Evolutionary conservation across 2,329 filamentous ascomycete genomes (phyloP).

Genomic region (Didymella pomorum): DNA sequence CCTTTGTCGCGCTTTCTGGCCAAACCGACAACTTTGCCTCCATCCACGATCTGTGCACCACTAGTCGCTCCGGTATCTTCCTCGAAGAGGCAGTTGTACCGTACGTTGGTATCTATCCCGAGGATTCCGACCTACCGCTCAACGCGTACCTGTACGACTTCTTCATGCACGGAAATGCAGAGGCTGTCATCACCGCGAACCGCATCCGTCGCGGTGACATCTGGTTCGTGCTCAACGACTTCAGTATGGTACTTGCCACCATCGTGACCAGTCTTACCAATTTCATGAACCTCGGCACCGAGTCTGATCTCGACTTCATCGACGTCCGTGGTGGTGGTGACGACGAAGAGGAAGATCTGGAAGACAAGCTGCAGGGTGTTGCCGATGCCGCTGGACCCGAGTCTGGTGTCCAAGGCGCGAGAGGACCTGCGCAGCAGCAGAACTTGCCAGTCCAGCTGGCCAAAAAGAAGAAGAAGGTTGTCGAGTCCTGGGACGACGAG

Average conservation of each 20-base stretch:
- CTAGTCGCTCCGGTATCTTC: conserved; percentile 72
- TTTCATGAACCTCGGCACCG: conserved; percentile 61
- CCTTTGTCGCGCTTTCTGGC: conserved; percentile 76
- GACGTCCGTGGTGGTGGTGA: conserved; percentile 63
- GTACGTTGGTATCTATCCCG: conserved; percentile 67
- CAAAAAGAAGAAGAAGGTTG: conserved; percentile 53
- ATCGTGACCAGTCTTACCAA: conserved; percentile 71
- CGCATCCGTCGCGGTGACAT: conserved; percentile 71
- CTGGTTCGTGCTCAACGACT: conserved; percentile 76
- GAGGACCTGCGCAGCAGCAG: conserved; percentile 36
- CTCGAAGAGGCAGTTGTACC: conserved; percentile 78
- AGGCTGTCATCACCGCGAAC: conserved; percentile 69
- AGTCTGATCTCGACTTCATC: conserved; percentile 59
- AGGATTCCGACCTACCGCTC: conserved; percentile 62
- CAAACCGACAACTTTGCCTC: conserved; percentile 69
- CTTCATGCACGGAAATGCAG: conserved; percentile 74
- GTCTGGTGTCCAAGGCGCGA: conserved; percentile 37
- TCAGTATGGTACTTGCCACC: conserved; percentile 71
- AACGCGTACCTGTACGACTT: conserved; percentile 80
- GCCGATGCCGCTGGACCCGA: conserved; percentile 28
- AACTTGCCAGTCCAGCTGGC: conserved; percentile 39
- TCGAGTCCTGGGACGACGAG: conserved; percentile 53
- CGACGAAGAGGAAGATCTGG: conserved; percentile 56
- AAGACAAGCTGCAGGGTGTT: conserved; percentile 50
- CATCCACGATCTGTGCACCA: conserved; percentile 72